These are phyloP conservation scores for Daedaleopsis sinensis DNA, from an alignment of 768 basidiomycete genomes.

Conservation along the genomic window DNA sequence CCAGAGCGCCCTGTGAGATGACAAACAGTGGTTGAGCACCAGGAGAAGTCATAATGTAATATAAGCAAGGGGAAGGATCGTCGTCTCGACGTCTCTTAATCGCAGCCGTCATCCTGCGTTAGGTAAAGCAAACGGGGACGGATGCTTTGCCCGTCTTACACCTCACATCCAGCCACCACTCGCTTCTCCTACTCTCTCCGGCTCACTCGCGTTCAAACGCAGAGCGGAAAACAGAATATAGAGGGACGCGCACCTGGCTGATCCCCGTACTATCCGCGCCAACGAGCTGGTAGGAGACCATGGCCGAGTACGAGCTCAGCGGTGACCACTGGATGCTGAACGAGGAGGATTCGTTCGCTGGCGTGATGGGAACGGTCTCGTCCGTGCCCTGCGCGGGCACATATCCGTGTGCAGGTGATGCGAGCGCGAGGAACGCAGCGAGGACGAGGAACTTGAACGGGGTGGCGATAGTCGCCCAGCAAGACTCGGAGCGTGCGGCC, in stretches of 20 bases:
- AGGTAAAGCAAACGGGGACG: too few species aligned
- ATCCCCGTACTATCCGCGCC: conserved; percentile 52
- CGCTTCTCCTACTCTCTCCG: too few species aligned
- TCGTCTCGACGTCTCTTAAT: too few species aligned
- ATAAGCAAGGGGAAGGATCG: too few species aligned
- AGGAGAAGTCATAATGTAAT: too few species aligned
- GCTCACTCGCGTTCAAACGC: background rate
- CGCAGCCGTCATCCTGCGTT: too few species aligned
- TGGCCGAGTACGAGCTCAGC: conserved; percentile 41
- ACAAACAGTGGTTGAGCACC: background rate
- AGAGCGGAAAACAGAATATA: background rate
- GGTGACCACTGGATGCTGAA: conserved; percentile 63
- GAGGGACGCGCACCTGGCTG: conserved; percentile 49
- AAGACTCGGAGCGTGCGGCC: background rate
- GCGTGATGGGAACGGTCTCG: conserved; percentile 49
- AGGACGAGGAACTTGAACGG: too few species aligned
- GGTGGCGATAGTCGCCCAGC: background rate
- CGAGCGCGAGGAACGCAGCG: background rate
- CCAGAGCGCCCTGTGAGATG: conserved; percentile 74
- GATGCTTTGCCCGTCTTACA: too few species aligned
- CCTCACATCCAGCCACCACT: too few species aligned
- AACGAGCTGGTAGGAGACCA: conserved; percentile 63
- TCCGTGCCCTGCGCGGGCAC: conserved; percentile 78
- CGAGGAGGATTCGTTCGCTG: conserved; percentile 47
- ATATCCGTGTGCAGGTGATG: conserved; percentile 54